A percentile compares a stretch with the other conserved stretches of the same genome.
phyloP scores from a whole-genome alignment of 805 yeast genomes.

The Clavispora asparagi region DNA sequence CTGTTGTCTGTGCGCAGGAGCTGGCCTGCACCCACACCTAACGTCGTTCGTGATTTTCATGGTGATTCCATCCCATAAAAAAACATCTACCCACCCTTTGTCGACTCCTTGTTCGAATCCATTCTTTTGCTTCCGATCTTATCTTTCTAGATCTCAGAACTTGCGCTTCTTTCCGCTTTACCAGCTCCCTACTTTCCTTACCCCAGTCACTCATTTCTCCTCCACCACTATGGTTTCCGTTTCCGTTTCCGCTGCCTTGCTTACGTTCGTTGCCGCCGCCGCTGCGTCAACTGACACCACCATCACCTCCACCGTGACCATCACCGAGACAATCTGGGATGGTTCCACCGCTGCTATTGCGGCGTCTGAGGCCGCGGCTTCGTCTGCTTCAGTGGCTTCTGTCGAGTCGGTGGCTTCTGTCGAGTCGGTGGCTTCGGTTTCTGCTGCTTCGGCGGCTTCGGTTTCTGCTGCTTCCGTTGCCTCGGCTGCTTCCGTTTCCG shows the following conservation, averaged over 20 bases:
- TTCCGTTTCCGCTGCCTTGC: background rate
- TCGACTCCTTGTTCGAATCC: background rate
- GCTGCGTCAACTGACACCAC: slow-evolving; percentile 17
- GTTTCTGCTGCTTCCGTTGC: background rate
- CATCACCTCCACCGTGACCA: slow-evolving; percentile 23
- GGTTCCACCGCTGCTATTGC: slow-evolving; percentile 23
- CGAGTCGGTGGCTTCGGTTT: background rate
- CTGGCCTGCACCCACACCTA: background rate
- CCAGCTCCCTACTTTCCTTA: background rate
- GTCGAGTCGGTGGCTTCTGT: slow-evolving; percentile 7
- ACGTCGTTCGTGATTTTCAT: background rate
- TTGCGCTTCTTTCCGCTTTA: background rate
- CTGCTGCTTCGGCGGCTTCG: slow-evolving; percentile 1
- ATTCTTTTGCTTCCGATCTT: background rate
- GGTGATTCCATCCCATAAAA: background rate
- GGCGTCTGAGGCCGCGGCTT: slow-evolving; percentile 19
- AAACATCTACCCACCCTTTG: background rate
- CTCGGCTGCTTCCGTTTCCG: background rate
- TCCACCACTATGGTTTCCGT: background rate
- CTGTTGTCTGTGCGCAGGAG: background rate
- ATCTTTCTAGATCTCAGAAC: background rate
- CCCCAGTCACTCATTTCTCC: slow-evolving; percentile 2
- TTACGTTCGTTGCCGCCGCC: slow-evolving; percentile 7
- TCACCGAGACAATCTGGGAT: slow-evolving; percentile 24
- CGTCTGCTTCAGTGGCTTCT: slow-evolving; percentile 2